A percentile compares a stretch with the other conserved stretches of the same genome.
phyloP scores from a whole-genome alignment of 1,284 basidiomycete genomes.

The Ceratorhiza oryzae-sativae region DNA sequence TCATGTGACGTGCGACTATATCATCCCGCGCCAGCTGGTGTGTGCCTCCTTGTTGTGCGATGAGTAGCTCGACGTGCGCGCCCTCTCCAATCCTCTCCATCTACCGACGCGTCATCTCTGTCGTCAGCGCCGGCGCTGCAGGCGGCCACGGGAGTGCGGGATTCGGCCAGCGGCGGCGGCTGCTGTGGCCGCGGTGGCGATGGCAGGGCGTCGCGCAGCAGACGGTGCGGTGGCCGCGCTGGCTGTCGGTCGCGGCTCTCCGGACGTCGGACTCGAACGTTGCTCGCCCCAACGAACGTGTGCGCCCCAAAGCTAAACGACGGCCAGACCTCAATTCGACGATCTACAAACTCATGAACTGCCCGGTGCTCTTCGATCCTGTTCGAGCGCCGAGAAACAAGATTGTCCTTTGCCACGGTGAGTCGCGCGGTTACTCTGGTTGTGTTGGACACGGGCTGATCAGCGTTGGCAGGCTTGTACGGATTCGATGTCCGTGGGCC shows the following conservation, averaged over 20 bases:
- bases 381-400: conserved; percentile 83
- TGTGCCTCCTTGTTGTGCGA: neutral
- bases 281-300: neutral
- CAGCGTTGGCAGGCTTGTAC: conserved; percentile 74
- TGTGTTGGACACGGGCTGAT: neutral
- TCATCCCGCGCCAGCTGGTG: neutral
- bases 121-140: neutral
- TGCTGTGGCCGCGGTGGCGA: conserved; percentile 20
- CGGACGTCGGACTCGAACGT: neutral
- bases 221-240: neutral
- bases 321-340: conserved; percentile 45
- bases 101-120: conserved; percentile 7
- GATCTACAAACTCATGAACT: conserved; percentile 75
- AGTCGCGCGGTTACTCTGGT: conserved; percentile 47
- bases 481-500: conserved; percentile 91
- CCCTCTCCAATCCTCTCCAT: neutral
- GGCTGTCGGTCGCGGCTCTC: conserved; percentile 8
- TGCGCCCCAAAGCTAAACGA: neutral
- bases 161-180: neutral
- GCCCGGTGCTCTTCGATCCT: conserved; percentile 76
- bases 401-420: conserved; percentile 95
- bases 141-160: neutral
- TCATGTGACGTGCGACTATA: conserved; percentile 26
- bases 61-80: conserved; percentile 15
- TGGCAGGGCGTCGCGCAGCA: neutral